A percentile compares a stretch with the other conserved stretches of the same genome.
Evolutionary conservation across 768 basidiomycete species (phyloP).

Genomic region (Trametes punicea): DNA sequence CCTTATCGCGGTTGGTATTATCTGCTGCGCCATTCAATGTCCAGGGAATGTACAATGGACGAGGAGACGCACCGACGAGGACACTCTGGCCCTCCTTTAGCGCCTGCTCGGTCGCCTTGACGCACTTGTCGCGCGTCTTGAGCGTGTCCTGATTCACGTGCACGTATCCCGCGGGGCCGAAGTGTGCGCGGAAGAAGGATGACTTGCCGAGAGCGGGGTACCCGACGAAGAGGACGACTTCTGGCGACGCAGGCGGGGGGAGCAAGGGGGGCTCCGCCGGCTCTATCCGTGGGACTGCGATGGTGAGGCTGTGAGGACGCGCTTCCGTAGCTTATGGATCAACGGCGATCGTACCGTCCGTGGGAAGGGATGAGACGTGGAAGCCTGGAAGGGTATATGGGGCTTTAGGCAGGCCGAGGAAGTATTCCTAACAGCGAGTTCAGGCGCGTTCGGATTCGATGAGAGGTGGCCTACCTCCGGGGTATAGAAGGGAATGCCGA

Average conservation of each 20-base stretch:
- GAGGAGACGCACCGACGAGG: conserved; percentile 61
- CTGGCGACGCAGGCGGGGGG: conserved; percentile 28
- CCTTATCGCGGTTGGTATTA: conserved; percentile 82
- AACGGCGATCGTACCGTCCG: conserved; percentile 20
- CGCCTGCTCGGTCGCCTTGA: conserved; percentile 57
- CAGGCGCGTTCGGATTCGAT: not conserved
- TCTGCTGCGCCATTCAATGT: conserved; percentile 43
- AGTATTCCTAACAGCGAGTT: conserved; percentile 61
- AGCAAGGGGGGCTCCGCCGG: conserved; percentile 51
- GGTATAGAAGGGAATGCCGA: conserved; percentile 70
- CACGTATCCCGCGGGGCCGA: conserved; percentile 62
- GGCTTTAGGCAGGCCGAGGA: conserved; percentile 48
- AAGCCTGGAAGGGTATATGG: conserved; percentile 64
- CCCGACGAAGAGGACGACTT: conserved; percentile 62
- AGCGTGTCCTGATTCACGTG: conserved; percentile 89
- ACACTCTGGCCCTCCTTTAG: conserved; percentile 58
- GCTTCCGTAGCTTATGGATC: not conserved
- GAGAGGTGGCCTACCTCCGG: conserved; percentile 63
- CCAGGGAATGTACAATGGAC: not conserved
- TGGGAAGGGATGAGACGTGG: conserved; percentile 47
- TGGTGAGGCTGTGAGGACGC: not conserved
- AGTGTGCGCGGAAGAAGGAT: conserved; percentile 69
- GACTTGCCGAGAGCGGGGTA: conserved; percentile 76
- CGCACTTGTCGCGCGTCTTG: conserved; percentile 69
- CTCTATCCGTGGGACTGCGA: conserved; percentile 46